Base-by-base conservation (phyloP, 2,329 filamentous ascomycete genomes). In the Aaosphaeria pasadenensis region DNA sequence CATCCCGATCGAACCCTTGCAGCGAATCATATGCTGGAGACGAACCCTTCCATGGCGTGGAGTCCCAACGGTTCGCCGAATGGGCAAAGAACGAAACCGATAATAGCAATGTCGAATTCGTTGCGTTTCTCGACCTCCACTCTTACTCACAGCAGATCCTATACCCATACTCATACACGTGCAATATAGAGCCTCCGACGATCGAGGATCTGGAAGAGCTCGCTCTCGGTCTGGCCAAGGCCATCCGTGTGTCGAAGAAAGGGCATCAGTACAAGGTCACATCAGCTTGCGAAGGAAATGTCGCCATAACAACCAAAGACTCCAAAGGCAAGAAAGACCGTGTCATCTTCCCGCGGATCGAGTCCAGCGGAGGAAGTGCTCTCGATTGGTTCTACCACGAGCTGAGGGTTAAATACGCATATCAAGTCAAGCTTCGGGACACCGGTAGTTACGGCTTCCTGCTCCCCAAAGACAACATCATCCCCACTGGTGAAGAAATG, bases 311-410 rank as follows among this genome's bases (percentile, higher is more conserved):
- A 33, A 59, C 63, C 51, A 57, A 63, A 24, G 17, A 7, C 48
- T 57, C 46, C 4, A 66, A 66, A 35, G 60, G 63, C 39, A 59
- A 65, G 46, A 66, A 69, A 42, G 49, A 60, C 31, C 51, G 46
- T 5, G 29, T 54, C 2, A 50, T 73, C 5, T 71, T 76, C 24
- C 76, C 77, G 3, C 76, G 83, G 36, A 82, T 91, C 53, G 88
- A 94, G 64, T 81, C 81, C 0, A 84, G 86, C 4, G 91, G 92
- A 36, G 92, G 92, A 3, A 91, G 88, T 43, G 89, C 89, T 1
- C 83, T 97, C 39, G 94, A 97, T 71, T 97, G 89, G 84, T 96
- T 99, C 71, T 96, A 95, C 67, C 89, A 95, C 59, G 87, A 95
- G 60, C 72, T 97, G 52, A 77, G 80, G 42, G 88, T 92, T 13